Evolutionary conservation across 1,284 basidiomycete species (phyloP), one percentile per base, ranked within the genome.

Genomic region (Rhizopogon hawkerae): DNA sequence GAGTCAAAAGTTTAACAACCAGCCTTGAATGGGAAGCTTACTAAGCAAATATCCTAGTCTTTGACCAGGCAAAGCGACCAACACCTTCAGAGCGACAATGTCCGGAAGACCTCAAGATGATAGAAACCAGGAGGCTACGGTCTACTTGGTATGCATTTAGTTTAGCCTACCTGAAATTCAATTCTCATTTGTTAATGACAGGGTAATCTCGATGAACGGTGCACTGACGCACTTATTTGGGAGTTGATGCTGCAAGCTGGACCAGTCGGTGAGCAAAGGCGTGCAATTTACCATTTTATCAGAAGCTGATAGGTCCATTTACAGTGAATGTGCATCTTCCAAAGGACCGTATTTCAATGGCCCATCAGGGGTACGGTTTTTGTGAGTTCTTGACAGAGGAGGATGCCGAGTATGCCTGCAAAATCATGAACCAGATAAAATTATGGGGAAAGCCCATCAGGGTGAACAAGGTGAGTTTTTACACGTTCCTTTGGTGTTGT

Each of bases 381-480:
- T 97, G 95, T 77, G 95, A 98, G 74, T 98, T 98, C 69, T 75
- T 94, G 66, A 93, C 92, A 35, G 94, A 98, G 70, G 90, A 93
- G 65, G 96, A 98, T 71, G 93, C 95, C 58, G 94, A 98, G 71
- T 98, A 98, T 67, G 95, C 93, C 54, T 96, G 92, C 77, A 96
- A 96, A 75, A 97, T 98, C 61, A 95, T 98, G 93, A 98, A 98
- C 68, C 95, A 98, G 74, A 97, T 98, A 67, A 98, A 98, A 71
- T 73, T 98, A 46, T 98, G 90, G 78, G 95, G 96, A 37, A 98
- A 98, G 65, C 95, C 95, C 31, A 96, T 98, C 54, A 79, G 95
- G 57, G 94, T 98, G 58, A 97, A 97, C 78, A 97, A 96, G 84
- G 91, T 89, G 56, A 64, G 41, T 39, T 29, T 49, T 55, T 47